Evolutionary conservation across 805 yeast species (phyloP), one percentile per base, ranked within the genome.

Genomic region (Lachancea fermentati): DNA sequence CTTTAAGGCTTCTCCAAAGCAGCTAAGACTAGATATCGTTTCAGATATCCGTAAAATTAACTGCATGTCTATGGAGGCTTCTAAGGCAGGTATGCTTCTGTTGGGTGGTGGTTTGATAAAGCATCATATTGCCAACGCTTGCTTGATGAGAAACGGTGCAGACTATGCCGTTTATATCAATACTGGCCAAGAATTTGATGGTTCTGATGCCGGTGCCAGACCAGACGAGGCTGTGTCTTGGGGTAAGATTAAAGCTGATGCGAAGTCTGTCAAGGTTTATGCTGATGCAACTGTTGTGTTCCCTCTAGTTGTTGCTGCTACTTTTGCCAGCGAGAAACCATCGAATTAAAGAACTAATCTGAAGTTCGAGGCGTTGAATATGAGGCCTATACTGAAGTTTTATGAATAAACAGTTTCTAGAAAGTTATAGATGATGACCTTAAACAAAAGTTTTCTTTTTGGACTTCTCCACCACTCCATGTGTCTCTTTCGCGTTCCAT

Each of bases 131-230:
- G 89, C 95, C 55, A 93, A 93, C 58, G 98, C 99, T 11, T 91
- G 97, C 61, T 71, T 93, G 53, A 93, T 93, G 99, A 83, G 99
- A 72, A 94, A 93, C 55, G 99, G 99, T 56, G 98, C 99, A 16
- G 99, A 93, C 62, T 87, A 81, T 60, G 97, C 98, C 4, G 96
- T 93, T 14, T 93, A 78, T 66, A 91, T 93, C 62, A 93, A 93
- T 66, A 93, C 99, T 12, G 98, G 96, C 34, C 97, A 93, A 67
- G 99, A 93, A 62, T 93, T 88, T 55, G 99, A 93, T 60, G 98
- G 98, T 34, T 86, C 96, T 17, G 98, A 93, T 64, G 97, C 98
- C 8, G 98, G 98, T 49, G 98, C 98, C 4, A 78, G 98, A 62
- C 97, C 97, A 1, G 98, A 93, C 62, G 99, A 93, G 68, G 98